phyloP scores from a whole-genome alignment of 495 filamentous ascomycete species.

The Xylaria bambusicola region DNA sequence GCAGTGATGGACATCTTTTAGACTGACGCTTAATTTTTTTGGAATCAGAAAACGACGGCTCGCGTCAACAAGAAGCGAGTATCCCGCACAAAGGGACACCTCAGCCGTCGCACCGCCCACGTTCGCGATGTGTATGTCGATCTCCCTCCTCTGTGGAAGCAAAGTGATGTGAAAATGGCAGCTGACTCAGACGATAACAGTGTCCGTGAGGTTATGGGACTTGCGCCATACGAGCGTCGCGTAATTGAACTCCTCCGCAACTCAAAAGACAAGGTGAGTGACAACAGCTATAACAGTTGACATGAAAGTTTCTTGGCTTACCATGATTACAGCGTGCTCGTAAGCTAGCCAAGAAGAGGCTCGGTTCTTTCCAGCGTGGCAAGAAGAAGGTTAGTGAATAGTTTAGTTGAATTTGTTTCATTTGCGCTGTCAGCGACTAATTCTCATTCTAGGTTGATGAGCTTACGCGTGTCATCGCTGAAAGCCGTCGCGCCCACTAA shows the following conservation, averaged over 20 bases:
- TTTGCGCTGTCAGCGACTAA: neutral
- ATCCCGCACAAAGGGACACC: slow-evolving; percentile 85
- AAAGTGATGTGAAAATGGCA: neutral
- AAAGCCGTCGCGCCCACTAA: slow-evolving; percentile 87
- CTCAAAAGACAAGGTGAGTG: slow-evolving; percentile 80
- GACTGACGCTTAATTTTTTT: slow-evolving; percentile 27
- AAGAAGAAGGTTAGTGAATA: slow-evolving; percentile 73
- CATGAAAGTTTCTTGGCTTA: too few relatives aligned
- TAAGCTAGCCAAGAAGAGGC: slow-evolving; percentile 99
- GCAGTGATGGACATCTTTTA: slow-evolving; percentile 41
- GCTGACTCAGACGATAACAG: slow-evolving; percentile 57
- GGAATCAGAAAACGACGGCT: slow-evolving; percentile 80
- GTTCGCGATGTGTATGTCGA: slow-evolving; percentile 55
- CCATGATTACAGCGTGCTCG: slow-evolving; percentile 65
- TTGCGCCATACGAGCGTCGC: slow-evolving; percentile 96
- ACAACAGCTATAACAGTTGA: neutral
- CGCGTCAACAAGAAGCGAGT: slow-evolving; percentile 82
- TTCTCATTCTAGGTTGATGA: slow-evolving; percentile 66
- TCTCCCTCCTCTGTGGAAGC: neutral
- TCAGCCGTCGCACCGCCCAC: slow-evolving; percentile 91
- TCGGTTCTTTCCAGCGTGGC: slow-evolving; percentile 95
- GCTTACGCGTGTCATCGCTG: slow-evolving; percentile 94
- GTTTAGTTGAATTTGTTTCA: neutral
- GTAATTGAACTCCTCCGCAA: slow-evolving; percentile 98
- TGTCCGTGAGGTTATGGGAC: slow-evolving; percentile 92